Evolutionary conservation across 768 basidiomycete species (phyloP).

Genomic region (Megacollybia marginata): DNA sequence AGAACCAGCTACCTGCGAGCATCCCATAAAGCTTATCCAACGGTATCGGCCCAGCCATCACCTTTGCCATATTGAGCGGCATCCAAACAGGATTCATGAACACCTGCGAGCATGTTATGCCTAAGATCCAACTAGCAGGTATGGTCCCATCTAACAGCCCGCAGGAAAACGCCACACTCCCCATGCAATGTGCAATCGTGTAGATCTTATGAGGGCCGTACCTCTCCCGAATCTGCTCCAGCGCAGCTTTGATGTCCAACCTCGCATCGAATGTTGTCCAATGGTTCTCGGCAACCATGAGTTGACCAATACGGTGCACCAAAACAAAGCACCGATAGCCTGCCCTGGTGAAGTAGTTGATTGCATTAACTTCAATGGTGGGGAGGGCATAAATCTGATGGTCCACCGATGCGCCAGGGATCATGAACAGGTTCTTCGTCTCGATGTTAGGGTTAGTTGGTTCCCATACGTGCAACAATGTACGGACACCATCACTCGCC

Average conservation of each 20-base stretch:
- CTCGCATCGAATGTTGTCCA: conserved; percentile 10
- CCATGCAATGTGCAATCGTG: conserved; percentile 7
- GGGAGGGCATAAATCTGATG: conserved; percentile 11
- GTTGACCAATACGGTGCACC: conserved; percentile 5
- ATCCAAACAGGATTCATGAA: conserved; percentile 8
- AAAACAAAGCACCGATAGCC: conserved; percentile 8
- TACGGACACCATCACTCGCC: conserved; percentile 8
- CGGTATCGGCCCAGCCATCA: neutral
- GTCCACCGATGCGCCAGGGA: conserved; percentile 14
- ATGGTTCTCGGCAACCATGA: conserved; percentile 2
- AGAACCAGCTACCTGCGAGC: neutral
- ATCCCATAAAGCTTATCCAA: conserved; percentile 6
- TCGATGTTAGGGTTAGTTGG: neutral
- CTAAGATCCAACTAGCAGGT: conserved; percentile 6
- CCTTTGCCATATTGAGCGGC: conserved; percentile 7
- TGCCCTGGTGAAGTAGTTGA: conserved; percentile 9
- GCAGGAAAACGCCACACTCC: conserved; percentile 5
- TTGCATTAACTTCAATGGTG: conserved; percentile 9
- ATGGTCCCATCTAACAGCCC: conserved; percentile 12
- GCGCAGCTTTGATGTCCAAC: conserved; percentile 9
- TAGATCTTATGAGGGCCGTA: conserved; percentile 4
- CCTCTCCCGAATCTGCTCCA: conserved; percentile 4
- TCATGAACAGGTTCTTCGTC: conserved; percentile 6
- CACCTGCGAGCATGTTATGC: conserved; percentile 9
- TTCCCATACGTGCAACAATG: conserved; percentile 6